phyloP scores from a whole-genome alignment of 495 filamentous ascomycete species.

The Aspergillus coremiiformis region DNA sequence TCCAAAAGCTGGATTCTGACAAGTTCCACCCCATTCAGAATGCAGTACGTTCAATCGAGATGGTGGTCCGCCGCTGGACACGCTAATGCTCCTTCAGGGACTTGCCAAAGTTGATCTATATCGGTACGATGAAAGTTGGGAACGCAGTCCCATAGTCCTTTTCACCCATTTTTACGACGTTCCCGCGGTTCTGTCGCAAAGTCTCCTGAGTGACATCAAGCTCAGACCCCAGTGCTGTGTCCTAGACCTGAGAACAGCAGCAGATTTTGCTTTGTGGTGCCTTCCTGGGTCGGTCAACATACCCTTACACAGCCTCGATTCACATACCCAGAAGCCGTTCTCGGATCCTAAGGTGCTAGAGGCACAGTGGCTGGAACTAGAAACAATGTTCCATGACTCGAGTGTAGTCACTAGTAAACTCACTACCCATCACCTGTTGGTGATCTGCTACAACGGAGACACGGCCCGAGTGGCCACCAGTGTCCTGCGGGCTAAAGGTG shows the following conservation, averaged over 20 bases:
- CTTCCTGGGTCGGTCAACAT: slow-evolving; percentile 41
- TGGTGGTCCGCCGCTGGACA: not conserved
- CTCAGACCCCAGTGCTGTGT: slow-evolving; percentile 26
- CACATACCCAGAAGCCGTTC: slow-evolving; percentile 38
- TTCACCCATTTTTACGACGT: slow-evolving; percentile 29
- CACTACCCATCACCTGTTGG: slow-evolving; percentile 30
- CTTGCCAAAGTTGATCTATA: slow-evolving; percentile 45
- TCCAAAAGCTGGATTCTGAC: slow-evolving; percentile 42
- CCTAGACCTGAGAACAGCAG: slow-evolving; percentile 35
- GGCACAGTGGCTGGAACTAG: slow-evolving; percentile 40
- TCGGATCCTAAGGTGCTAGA: slow-evolving; percentile 36
- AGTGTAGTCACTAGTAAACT: slow-evolving; percentile 21
- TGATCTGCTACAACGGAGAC: slow-evolving; percentile 49
- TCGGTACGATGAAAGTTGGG: slow-evolving; percentile 49
- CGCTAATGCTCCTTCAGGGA: slow-evolving; percentile 19
- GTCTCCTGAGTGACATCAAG: slow-evolving; percentile 17
- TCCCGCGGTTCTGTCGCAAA: slow-evolving; percentile 19
- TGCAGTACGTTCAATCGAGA: slow-evolving; percentile 31
- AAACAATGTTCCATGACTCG: slow-evolving; percentile 27
- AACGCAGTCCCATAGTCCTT: slow-evolving; percentile 34
- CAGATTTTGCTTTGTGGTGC: slow-evolving; percentile 37
- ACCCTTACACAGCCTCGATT: slow-evolving; percentile 27
- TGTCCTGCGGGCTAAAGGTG: slow-evolving; percentile 42
- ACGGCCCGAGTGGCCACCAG: slow-evolving; percentile 47
- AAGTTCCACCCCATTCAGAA: slow-evolving; percentile 52